Percentiles rank a stretch among this genome's conserved stretches.
These are phyloP conservation scores for Spathaspora sp. DNA, from an alignment of 1,139 yeast species.

Conservation along the genomic window DNA sequence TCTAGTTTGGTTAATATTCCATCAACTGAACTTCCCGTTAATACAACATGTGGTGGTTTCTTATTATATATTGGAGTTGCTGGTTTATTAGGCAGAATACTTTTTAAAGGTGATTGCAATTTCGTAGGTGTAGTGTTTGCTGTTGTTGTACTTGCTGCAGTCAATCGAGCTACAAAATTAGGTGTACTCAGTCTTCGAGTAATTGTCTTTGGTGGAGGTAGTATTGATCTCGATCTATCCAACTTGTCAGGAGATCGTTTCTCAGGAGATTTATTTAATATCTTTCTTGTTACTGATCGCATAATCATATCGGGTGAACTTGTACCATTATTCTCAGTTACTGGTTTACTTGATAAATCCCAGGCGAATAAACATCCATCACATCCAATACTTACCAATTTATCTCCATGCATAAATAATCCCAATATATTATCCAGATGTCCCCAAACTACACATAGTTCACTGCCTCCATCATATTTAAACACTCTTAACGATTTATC, in stretches of 20 bases:
- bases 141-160: background rate
- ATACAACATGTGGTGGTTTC: constrained; percentile 5
- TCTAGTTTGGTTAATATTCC: constrained; percentile 6
- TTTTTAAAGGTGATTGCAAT: constrained; percentile 8
- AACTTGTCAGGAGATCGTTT: constrained; percentile 1
- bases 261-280: constrained; percentile 22
- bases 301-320: constrained; percentile 3
- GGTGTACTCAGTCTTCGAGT: constrained; percentile 7
- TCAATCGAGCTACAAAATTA: background rate
- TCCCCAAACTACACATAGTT: constrained; percentile 58
- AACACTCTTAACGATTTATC: constrained; percentile 60
- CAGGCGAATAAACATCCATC: constrained; percentile 58
- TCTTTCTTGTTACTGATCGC: constrained; percentile 33
- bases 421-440: constrained; percentile 59
- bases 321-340: background rate
- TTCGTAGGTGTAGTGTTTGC: constrained; percentile 2
- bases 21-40: constrained; percentile 3
- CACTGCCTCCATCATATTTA: constrained; percentile 44
- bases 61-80: background rate
- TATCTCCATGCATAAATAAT: constrained; percentile 18
- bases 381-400: constrained; percentile 41
- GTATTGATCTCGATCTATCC: constrained; percentile 2
- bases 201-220: constrained; percentile 12
- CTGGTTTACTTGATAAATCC: constrained; percentile 21
- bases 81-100: constrained; percentile 6